These are phyloP conservation scores for Aegilops longissima DNA, from an alignment of 176 grass and related monocot species.

Conservation along the genomic window DNA sequence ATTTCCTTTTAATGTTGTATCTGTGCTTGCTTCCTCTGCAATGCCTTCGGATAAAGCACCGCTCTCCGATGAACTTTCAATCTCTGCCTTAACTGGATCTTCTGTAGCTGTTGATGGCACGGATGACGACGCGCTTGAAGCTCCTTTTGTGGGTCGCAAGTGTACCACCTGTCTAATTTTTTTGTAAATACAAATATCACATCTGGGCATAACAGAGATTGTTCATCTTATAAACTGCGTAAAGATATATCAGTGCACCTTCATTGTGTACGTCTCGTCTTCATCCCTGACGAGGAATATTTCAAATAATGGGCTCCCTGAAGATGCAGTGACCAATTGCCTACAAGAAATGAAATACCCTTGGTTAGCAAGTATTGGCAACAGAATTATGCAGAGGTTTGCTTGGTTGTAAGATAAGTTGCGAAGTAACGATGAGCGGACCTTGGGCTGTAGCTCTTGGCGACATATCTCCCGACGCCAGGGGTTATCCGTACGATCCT, in stretches of 20 bases:
- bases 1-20: constrained; percentile 35
- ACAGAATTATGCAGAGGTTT: neutral
- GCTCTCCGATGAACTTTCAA: constrained; percentile 34
- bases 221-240: neutral
- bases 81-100: constrained; percentile 36
- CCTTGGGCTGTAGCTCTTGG: constrained; percentile 94
- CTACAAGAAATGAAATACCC: constrained; percentile 22
- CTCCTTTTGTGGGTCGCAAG: constrained; percentile 64
- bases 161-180: constrained; percentile 81
- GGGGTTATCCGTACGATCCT: constrained; percentile 85
- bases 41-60: constrained; percentile 28
- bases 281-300: constrained; percentile 84
- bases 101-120: constrained; percentile 31
- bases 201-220: constrained; percentile 22
- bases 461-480: constrained; percentile 79
- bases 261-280: constrained; percentile 58
- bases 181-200: constrained; percentile 49
- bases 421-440: neutral
- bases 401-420: neutral
- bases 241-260: constrained; percentile 59
- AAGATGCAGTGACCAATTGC: constrained; percentile 80
- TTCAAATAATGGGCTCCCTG: constrained; percentile 83
- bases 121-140: constrained; percentile 35
- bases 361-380: constrained; percentile 15
- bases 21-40: constrained; percentile 31